Evolutionary conservation across 2,329 filamentous ascomycete genomes (phyloP), one percentile per base, ranked within the genome.

Genomic region (Tolypocladium tropicale): DNA sequence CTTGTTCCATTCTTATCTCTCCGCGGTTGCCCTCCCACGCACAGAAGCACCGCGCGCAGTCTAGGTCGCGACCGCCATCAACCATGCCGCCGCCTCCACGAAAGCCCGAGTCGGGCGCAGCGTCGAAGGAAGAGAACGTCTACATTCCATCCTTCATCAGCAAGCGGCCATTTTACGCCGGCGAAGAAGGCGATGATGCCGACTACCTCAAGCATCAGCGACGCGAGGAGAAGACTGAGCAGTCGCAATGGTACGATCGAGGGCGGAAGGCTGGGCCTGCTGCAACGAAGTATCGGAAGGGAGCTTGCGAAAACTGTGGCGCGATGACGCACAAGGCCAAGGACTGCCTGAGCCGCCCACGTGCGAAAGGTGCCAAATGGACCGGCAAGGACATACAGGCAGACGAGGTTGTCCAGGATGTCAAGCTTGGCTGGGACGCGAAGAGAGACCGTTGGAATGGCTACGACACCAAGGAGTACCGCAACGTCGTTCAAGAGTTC

Each of bases 131-230:
- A 72, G 90, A 94, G 73, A 99, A 99, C 80, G 86, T 96, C 71
- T 99, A 99, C 78, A 99, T 99, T 67, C 94, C 94, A 6, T 85
- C 89, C 55, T 99, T 96, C 79, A 99, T 99, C 75, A 92, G 91
- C 65, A 96, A 96, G 72, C 92, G 95, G 64, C 94, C 94, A 5
- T 99, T 99, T 75, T 99, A 97, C 72, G 85, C 95, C 55, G 84
- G 82, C 65, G 85, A 89, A 64, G 89, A 91, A 68, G 86, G 86
- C 62, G 83, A 86, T 58, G 81, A 88, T 59, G 83, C 82, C 68
- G 92, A 97, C 67, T 99, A 97, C 70, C 89, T 99, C 61, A 90
- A 95, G 73, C 94, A 99, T 83, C 94, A 99, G 68, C 90, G 92
- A 70, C 68, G 71, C 41, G 71, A 74, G 41, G 69, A 72, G 53